A percentile compares a stretch with the other conserved stretches of the same genome.
These are phyloP conservation scores for Ustilago crameri DNA, from an alignment of 1,284 basidiomycete genomes.

Conservation along the genomic window DNA sequence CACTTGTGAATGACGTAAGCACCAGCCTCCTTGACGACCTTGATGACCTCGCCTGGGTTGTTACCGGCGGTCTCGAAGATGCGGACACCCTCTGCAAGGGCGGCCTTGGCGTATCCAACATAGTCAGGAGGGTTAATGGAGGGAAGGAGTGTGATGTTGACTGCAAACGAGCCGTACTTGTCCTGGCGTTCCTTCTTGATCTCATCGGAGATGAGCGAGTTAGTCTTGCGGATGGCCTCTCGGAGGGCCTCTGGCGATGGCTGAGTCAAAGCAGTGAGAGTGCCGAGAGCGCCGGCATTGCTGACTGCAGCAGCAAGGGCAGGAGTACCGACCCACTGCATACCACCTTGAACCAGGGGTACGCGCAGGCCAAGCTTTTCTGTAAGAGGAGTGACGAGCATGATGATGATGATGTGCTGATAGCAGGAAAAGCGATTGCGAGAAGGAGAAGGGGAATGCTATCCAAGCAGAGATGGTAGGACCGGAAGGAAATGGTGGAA, in stretches of 20 bases:
- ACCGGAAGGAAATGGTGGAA: neutral
- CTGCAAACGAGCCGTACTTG: conserved; percentile 72
- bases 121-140: conserved; percentile 92
- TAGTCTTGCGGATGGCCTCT: conserved; percentile 84
- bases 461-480: too few relatives aligned
- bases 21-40: conserved; percentile 80
- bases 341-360: conserved; percentile 65
- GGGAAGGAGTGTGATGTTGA: conserved; percentile 90
- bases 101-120: conserved; percentile 80
- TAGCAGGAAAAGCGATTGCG: neutral
- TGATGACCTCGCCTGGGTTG: conserved; percentile 82
- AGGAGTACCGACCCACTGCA: conserved; percentile 79
- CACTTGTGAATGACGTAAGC: conserved; percentile 89
- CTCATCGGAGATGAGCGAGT: conserved; percentile 52
- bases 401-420: conserved; percentile 7
- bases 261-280: conserved; percentile 87
- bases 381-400: conserved; percentile 67
- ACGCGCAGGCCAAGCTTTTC: conserved; percentile 67
- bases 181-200: conserved; percentile 49
- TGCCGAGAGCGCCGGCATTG: conserved; percentile 85
- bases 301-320: conserved; percentile 81
- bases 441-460: too few relatives aligned
- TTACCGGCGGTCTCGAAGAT: conserved; percentile 95
- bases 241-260: conserved; percentile 84
- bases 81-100: conserved; percentile 85